These are phyloP conservation scores for Meyerozyma athensensis DNA, from an alignment of 1,139 yeast species.

Conservation along the genomic window DNA sequence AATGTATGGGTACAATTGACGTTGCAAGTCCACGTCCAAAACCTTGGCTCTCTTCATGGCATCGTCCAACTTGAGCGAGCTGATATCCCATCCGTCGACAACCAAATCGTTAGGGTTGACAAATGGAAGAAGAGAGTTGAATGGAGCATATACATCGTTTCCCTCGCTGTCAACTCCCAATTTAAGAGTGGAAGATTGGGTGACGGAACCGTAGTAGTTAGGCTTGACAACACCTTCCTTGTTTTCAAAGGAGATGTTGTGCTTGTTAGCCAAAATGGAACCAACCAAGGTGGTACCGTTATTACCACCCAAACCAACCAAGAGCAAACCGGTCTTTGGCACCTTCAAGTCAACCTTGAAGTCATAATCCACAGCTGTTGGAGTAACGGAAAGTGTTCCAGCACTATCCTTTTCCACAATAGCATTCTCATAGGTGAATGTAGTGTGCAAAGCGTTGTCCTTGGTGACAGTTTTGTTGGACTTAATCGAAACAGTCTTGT, in stretches of 20 bases:
- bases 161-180: constrained; percentile 81
- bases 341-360: constrained; percentile 80
- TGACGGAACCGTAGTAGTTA: constrained; percentile 93
- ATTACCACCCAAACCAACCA: constrained; percentile 96
- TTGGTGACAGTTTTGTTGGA: constrained; percentile 58
- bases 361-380: constrained; percentile 69
- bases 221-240: constrained; percentile 79
- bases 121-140: constrained; percentile 84
- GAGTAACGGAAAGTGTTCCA: constrained; percentile 65
- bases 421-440: constrained; percentile 69
- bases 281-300: constrained; percentile 91
- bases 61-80: constrained; percentile 59
- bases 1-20: constrained; percentile 65
- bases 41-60: constrained; percentile 88
- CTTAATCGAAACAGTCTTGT: constrained; percentile 44
- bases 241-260: constrained; percentile 72
- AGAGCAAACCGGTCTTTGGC: constrained; percentile 84
- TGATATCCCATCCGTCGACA: constrained; percentile 95
- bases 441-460: constrained; percentile 59
- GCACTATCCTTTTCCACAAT: constrained; percentile 45
- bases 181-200: constrained; percentile 88
- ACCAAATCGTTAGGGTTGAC: constrained; percentile 87
- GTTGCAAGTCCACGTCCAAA: constrained; percentile 79
- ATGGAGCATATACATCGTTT: constrained; percentile 88
- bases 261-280: constrained; percentile 80